Conservation (phyloP, 805 yeast genomes). For the Pichia paraexigua region DNA sequence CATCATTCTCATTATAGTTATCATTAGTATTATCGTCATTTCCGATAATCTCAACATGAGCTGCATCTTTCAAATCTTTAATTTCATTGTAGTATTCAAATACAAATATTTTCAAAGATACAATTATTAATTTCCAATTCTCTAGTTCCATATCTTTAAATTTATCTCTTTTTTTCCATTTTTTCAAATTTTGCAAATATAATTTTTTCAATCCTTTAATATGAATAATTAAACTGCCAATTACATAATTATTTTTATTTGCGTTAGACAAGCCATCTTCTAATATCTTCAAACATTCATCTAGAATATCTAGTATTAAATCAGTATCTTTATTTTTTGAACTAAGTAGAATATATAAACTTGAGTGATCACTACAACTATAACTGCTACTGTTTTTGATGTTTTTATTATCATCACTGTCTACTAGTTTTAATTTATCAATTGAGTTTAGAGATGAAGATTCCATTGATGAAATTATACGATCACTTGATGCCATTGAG, state of each 20-base stretch:
- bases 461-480: background rate
- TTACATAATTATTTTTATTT: background rate
- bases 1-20: background rate
- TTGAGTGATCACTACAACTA: background rate
- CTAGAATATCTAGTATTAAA: background rate
- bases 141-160: background rate
- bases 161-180: background rate
- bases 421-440: background rate
- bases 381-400: no score
- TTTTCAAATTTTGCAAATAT: background rate
- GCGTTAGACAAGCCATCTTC: background rate
- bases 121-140: background rate
- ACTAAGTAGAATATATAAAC: background rate
- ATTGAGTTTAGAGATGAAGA: background rate
- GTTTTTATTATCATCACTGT: background rate
- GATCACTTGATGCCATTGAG: background rate
- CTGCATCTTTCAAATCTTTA: background rate
- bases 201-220: slow-evolving; percentile 1
- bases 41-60: no score
- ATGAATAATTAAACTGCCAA: slow-evolving; percentile 2
- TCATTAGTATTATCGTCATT: background rate
- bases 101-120: background rate
- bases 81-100: background rate
- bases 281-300: background rate
- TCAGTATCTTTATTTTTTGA: background rate